Evolutionary conservation across 2,329 filamentous ascomycete species (phyloP).

Genomic region (Fusarium coffeatum): DNA sequence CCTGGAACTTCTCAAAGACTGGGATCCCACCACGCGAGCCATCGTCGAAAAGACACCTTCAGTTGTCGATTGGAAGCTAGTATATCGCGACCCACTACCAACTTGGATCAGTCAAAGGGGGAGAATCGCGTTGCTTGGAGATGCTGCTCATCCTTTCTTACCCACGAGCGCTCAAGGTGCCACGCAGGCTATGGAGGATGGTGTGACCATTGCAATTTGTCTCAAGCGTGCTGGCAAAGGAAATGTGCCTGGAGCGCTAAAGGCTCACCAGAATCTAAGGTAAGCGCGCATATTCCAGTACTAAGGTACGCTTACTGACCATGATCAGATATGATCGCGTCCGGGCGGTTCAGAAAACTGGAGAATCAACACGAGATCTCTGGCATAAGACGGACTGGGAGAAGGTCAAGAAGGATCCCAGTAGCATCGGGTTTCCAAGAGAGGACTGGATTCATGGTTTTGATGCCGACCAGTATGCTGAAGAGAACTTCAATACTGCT

Average conservation of each 20-base stretch:
- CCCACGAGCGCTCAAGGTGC: conserved; percentile 38
- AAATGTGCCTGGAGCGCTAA: conserved; percentile 23
- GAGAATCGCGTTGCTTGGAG: conserved; percentile 22
- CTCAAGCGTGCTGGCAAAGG: conserved; percentile 15
- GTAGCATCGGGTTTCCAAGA: conserved; percentile 28
- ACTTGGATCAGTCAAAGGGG: conserved; percentile 31
- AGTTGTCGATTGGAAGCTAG: conserved; percentile 33
- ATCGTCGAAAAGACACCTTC: conserved; percentile 31
- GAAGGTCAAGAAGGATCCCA: conserved; percentile 28
- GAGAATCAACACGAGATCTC: conserved; percentile 36
- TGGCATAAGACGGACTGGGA: conserved; percentile 43
- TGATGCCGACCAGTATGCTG: conserved; percentile 35
- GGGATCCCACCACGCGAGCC: conserved; percentile 32
- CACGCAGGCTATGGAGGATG: conserved; percentile 39
- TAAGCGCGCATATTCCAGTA: neutral
- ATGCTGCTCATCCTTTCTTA: conserved; percentile 36
- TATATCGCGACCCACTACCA: conserved; percentile 31
- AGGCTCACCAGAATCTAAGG: conserved; percentile 33
- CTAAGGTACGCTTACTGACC: fast-evolving
- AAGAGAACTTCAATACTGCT: conserved; percentile 31
- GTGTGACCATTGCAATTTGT: conserved; percentile 25
- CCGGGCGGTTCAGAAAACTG: conserved; percentile 36
- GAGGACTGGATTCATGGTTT: conserved; percentile 42
- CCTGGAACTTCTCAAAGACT: conserved; percentile 16
- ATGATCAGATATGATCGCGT: conserved; percentile 35